Percentiles rank a stretch among this genome's conserved stretches.
Conservation (phyloP, 768 basidiomycete species). For the Lentinula boryana region DNA sequence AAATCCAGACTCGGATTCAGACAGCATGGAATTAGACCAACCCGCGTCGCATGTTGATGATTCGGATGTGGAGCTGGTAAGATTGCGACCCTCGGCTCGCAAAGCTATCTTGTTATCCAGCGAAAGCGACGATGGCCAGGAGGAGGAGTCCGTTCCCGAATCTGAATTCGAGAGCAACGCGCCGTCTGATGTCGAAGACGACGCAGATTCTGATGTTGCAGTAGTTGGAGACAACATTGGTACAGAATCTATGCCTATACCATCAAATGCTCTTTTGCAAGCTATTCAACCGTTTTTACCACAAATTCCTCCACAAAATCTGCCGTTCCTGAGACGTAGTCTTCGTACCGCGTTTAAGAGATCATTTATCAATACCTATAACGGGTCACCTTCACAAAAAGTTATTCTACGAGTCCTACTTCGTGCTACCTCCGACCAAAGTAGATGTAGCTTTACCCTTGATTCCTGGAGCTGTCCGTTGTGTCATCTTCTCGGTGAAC, state of each 20-base stretch:
- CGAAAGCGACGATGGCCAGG: neutral
- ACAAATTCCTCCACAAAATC: neutral
- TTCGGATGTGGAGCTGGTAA: neutral
- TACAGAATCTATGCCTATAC: neutral
- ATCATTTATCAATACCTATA: neutral
- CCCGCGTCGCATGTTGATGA: neutral
- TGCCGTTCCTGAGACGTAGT: constrained; percentile 2
- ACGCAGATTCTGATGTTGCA: neutral
- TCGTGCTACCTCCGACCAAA: neutral
- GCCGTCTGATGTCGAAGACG: neutral
- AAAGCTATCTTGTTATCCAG: neutral
- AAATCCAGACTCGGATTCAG: neutral
- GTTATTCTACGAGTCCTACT: constrained; percentile 1
- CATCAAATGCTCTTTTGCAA: neutral
- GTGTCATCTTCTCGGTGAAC: constrained; percentile 4
- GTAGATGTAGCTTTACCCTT: neutral
- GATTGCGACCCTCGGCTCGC: neutral
- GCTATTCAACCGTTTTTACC: constrained; percentile 1
- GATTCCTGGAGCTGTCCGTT: constrained; percentile 7
- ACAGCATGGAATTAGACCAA: neutral
- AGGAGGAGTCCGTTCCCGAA: neutral
- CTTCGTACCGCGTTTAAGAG: neutral
- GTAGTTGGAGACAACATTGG: neutral
- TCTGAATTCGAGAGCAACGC: neutral
- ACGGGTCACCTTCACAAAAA: neutral